Evolutionary conservation across 495 filamentous ascomycete genomes (phyloP).

Genomic region (Hypoxylon cercidicola): DNA sequence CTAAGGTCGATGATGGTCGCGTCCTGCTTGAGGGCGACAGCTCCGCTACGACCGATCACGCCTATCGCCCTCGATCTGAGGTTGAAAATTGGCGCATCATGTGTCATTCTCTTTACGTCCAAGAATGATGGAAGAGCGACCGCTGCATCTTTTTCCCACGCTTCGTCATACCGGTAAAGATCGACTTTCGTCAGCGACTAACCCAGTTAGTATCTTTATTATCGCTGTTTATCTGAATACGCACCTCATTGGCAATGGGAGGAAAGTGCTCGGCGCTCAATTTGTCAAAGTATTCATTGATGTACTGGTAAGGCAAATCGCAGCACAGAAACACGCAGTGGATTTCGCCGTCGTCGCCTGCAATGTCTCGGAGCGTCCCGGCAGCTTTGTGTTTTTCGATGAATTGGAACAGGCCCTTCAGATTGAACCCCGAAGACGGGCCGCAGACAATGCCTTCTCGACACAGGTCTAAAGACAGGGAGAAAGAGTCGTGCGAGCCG

Average conservation of each 20-base stretch:
- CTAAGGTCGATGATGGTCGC: constrained; percentile 55
- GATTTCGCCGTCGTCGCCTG: constrained; percentile 58
- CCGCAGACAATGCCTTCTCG: constrained; percentile 68
- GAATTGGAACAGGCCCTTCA: constrained; percentile 65
- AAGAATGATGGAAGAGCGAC: constrained; percentile 53
- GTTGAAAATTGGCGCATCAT: constrained; percentile 34
- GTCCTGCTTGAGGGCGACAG: constrained; percentile 26
- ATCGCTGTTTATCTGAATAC: constrained; percentile 7
- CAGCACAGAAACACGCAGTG: constrained; percentile 70
- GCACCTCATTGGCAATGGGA: constrained; percentile 66
- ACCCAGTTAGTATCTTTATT: constrained; percentile 17
- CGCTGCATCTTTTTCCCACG: constrained; percentile 58
- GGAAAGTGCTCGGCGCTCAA: constrained; percentile 62
- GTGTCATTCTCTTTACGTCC: constrained; percentile 35
- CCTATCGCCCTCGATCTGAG: neutral
- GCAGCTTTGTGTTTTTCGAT: constrained; percentile 59
- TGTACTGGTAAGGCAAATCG: constrained; percentile 72
- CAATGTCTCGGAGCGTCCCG: constrained; percentile 55
- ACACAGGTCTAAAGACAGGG: constrained; percentile 63
- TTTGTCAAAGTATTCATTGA: constrained; percentile 68
- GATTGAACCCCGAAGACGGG: constrained; percentile 68
- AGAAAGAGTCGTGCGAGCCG: constrained; percentile 63
- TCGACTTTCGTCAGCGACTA: constrained; percentile 62
- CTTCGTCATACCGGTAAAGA: constrained; percentile 64
- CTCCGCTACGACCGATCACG: neutral